Conservation (phyloP, 305 asterid species). For the Fraxinus floribunda region DNA sequence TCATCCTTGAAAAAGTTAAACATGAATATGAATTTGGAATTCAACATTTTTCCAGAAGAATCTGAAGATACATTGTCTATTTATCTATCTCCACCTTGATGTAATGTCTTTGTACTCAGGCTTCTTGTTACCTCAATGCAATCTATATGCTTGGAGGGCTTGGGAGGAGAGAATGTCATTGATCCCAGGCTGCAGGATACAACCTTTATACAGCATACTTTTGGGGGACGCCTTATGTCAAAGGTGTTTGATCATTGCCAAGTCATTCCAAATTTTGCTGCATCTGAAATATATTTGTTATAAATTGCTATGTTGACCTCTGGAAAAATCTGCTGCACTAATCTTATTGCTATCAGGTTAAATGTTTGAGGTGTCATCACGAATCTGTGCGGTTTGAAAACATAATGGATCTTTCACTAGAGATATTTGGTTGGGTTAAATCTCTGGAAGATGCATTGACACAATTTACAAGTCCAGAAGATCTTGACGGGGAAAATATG, state of each 20-base stretch:
- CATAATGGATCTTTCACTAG: conserved; percentile 81
- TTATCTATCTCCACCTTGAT: background rate
- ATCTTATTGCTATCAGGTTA: conserved; percentile 49
- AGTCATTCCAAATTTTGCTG: background rate
- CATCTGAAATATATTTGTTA: background rate
- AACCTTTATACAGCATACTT: conserved; percentile 74
- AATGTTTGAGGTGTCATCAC: conserved; percentile 68
- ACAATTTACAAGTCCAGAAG: conserved; percentile 76
- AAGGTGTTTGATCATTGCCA: conserved; percentile 47
- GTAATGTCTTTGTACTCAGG: conserved; percentile 34
- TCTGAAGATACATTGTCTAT: background rate
- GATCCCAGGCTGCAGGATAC: conserved; percentile 76
- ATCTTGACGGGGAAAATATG: conserved; percentile 88
- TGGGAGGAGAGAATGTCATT: conserved; percentile 70
- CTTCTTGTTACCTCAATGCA: conserved; percentile 86
- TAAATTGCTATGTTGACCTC: background rate
- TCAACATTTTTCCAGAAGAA: background rate
- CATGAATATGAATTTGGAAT: background rate
- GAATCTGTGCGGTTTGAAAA: conserved; percentile 71
- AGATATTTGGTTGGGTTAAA: conserved; percentile 77
- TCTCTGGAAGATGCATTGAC: conserved; percentile 78
- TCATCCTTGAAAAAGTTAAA: background rate
- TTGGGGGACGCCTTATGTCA: conserved; percentile 80
- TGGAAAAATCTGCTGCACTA: conserved; percentile 2
- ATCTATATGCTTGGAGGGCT: conserved; percentile 69